phyloP scores from a whole-genome alignment of 2,329 filamentous ascomycete species.

The Chaetomium sp. region DNA sequence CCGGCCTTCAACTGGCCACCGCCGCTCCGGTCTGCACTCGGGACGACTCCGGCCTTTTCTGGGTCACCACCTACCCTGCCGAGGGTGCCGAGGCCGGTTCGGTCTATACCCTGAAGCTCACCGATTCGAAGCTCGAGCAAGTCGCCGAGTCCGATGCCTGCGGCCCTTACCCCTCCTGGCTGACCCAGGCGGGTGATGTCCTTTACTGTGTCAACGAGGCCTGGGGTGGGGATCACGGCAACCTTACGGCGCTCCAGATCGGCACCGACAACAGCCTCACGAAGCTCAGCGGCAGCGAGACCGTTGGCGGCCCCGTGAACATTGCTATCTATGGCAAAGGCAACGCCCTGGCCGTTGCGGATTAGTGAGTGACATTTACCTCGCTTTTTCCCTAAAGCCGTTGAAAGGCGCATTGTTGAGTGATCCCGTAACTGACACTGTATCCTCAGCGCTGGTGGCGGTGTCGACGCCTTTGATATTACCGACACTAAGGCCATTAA shows the following conservation, averaged over 20 bases:
- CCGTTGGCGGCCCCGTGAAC: conserved; percentile 38
- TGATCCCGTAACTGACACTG: not conserved
- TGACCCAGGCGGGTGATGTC: conserved; percentile 47
- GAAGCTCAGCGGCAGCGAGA: conserved; percentile 31
- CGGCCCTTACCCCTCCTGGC: conserved; percentile 52
- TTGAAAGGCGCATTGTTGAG: conserved; percentile 1
- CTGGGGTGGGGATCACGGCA: conserved; percentile 39
- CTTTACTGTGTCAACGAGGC: conserved; percentile 59
- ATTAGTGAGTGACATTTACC: conserved; percentile 35
- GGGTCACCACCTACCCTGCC: conserved; percentile 12
- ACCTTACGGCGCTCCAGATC: conserved; percentile 38
- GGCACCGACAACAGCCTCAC: conserved; percentile 34
- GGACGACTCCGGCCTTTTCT: conserved; percentile 2
- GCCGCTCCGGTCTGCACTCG: conserved; percentile 6
- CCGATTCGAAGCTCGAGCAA: conserved; percentile 32
- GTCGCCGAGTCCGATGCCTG: conserved; percentile 42
- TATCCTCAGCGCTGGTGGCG: conserved; percentile 32
- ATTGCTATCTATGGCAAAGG: conserved; percentile 37
- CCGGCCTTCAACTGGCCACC: conserved; percentile 9
- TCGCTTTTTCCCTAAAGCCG: not conserved
- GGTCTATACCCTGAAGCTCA: conserved; percentile 7
- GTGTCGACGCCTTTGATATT: conserved; percentile 41
- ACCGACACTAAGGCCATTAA: conserved; percentile 32
- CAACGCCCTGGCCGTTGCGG: conserved; percentile 36
- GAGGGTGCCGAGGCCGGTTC: conserved; percentile 3